Conservation (phyloP, 768 basidiomycete species). For the Scleroderma bovista region DNA sequence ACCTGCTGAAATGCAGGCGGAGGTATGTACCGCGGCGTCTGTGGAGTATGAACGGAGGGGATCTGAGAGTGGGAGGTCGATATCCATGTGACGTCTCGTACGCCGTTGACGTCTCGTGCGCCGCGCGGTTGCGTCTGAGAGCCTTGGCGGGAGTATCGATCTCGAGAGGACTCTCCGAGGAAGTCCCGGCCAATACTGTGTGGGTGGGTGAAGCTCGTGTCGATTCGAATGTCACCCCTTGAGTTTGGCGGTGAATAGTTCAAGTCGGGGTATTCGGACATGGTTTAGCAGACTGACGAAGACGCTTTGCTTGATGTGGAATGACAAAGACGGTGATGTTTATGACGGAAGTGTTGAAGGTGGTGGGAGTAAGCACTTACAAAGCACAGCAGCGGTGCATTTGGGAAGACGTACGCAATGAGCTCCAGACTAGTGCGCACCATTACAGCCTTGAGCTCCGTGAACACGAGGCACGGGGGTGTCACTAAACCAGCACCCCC, state of each 20-base stretch:
- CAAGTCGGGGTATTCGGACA: slow-evolving; percentile 23
- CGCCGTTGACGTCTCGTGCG: too few relatives aligned
- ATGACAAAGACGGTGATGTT: neutral
- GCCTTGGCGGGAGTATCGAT: slow-evolving; percentile 26
- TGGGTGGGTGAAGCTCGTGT: slow-evolving; percentile 25
- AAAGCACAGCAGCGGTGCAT: slow-evolving; percentile 1
- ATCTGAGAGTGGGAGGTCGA: slow-evolving; percentile 21
- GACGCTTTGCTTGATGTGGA: neutral
- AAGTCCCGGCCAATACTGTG: slow-evolving; percentile 25
- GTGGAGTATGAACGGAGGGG: slow-evolving; percentile 25
- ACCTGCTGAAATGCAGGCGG: slow-evolving; percentile 17
- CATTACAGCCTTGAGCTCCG: slow-evolving; percentile 10
- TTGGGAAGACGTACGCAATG: neutral
- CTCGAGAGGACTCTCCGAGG: slow-evolving; percentile 18
- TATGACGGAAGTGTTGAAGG: slow-evolving; percentile 4
- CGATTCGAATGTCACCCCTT: slow-evolving; percentile 21
- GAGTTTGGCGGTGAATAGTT: slow-evolving; percentile 1
- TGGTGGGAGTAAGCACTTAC: neutral
- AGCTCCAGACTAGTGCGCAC: slow-evolving; percentile 7
- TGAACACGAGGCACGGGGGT: slow-evolving; percentile 27
- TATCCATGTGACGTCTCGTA: slow-evolving; percentile 30
- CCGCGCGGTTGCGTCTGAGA: slow-evolving; percentile 20
- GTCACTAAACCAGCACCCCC: slow-evolving; percentile 8
- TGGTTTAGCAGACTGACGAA: neutral
- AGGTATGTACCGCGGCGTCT: slow-evolving; percentile 18